phyloP scores from a whole-genome alignment of 2,329 filamentous ascomycete genomes.

The Cryphonectria radicalis region DNA sequence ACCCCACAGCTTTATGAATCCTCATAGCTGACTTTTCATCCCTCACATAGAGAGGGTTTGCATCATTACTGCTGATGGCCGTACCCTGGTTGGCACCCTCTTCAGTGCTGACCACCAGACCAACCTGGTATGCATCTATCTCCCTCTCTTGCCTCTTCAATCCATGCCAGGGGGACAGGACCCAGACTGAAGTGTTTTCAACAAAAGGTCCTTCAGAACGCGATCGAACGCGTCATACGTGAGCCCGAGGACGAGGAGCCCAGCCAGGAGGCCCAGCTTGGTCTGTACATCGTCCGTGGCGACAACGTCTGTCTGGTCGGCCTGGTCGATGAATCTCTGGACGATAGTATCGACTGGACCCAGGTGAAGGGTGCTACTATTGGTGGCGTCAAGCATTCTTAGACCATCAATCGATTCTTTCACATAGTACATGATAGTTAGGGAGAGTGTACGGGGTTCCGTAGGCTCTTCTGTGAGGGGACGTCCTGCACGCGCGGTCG shows the following conservation, averaged over 20 bases:
- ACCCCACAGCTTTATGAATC: neutral
- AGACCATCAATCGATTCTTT: constrained; percentile 19
- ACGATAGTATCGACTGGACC: constrained; percentile 89
- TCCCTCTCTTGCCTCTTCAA: neutral
- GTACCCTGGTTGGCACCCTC: constrained; percentile 81
- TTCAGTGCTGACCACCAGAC: constrained; percentile 88
- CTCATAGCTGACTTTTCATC: neutral
- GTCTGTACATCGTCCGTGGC: constrained; percentile 88
- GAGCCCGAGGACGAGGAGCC: constrained; percentile 81
- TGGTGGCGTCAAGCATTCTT: constrained; percentile 79
- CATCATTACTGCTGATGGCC: constrained; percentile 89
- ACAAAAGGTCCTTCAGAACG: constrained; percentile 74
- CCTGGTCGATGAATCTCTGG: constrained; percentile 85
- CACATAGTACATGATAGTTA: neutral
- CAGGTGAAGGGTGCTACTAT: constrained; percentile 86
- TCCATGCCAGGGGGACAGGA: neutral
- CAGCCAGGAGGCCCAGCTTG: constrained; percentile 79
- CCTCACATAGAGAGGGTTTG: constrained; percentile 76
- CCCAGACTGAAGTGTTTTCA: too few species aligned
- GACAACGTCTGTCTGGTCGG: constrained; percentile 94
- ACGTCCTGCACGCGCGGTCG: neutral
- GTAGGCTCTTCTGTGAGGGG: neutral
- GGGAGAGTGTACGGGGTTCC: neutral
- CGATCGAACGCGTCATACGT: constrained; percentile 88
- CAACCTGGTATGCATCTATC: constrained; percentile 67